These are phyloP conservation scores for Vitis labrusca DNA, from an alignment of 164 flowering plant genomes.

Conservation along the genomic window DNA sequence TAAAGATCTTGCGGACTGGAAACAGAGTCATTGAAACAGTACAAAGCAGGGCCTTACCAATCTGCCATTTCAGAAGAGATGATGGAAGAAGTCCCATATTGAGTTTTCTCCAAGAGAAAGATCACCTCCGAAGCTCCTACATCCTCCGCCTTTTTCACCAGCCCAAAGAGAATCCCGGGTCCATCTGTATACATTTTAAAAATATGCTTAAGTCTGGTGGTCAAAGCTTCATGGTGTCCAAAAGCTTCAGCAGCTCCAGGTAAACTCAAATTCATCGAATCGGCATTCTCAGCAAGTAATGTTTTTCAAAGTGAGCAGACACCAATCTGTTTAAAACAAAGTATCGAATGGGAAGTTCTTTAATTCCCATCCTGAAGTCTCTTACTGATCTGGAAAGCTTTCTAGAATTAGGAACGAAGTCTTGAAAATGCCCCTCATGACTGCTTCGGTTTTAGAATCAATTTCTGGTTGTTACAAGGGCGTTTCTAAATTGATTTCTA, in stretches of 20 bases:
- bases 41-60: conserved; percentile 97
- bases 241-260: conserved; percentile 98
- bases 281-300: conserved; percentile 97
- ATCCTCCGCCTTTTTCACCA: conserved; percentile 98
- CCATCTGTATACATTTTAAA: conserved; percentile 99
- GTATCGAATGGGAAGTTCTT: too few relatives aligned
- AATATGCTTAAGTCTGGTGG: conserved; percentile 92
- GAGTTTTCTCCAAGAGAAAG: conserved; percentile 94
- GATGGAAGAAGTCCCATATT: conserved; percentile 90
- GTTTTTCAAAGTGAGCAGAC: conserved; percentile 85
- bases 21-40: conserved; percentile 86
- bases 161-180: conserved; percentile 90
- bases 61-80: conserved; percentile 98
- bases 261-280: conserved; percentile 95
- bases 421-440: too few relatives aligned
- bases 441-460: too few relatives aligned
- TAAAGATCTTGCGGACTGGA: conserved; percentile 92
- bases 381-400: too few relatives aligned
- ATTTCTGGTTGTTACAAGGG: too few relatives aligned
- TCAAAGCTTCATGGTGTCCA: conserved; percentile 99
- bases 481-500: too few relatives aligned
- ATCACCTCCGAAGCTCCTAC: conserved; percentile 90
- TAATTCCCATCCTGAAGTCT: too few relatives aligned
- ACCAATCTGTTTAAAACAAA: conserved; percentile 35
- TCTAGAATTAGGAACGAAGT: too few relatives aligned